Base-by-base conservation (phyloP, 2,329 filamentous ascomycete species). In the Penicillium sp. region DNA sequence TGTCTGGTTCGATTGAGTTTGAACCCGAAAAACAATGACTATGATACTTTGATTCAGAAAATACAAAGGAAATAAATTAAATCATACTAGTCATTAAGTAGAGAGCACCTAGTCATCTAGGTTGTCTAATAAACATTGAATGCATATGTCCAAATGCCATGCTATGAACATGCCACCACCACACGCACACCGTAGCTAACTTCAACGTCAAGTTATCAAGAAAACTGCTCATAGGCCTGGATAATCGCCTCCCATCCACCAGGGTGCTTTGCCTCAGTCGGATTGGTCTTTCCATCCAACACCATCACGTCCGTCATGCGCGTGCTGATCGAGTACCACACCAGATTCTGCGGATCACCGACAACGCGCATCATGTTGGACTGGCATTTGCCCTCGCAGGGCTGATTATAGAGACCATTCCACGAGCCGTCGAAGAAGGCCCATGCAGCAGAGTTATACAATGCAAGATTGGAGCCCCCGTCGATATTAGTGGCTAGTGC, bases 391-490 rank as follows among this genome's bases (percentile, higher is more conserved):
- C 65, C 66, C 7, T 58, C 54, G 37, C 67, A 70, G 0, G 64
- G 60, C 24, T 65, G 59, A n/a, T 63, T 61, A n/a, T 69, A 68
- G 7, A 55, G 36, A 3, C 61, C 63, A 23, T 65, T 61, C 63
- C 63, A 66, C 5, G 43, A 55, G 7, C 63, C 62, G 13, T 70
- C 60, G 42, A 71, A 71, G 48, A 71, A 71, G 1, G 68, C 62
- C 68, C 68, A 71, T 2, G 65, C 67, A 3, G 67, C 68, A 0
- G 68, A 66, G 17, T 66, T 68, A 41, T 71, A 71, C 0, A 71
- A 43, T 7, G 64, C 61, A 7, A 71, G 58, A 13, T 71, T 45
- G 1, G 58, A 56, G 1, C 67, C 66, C 15, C 66, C 66, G n/a
- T 69, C 60, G 4, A 71, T 53, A 24, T 68, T 68, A 7, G 64